phyloP scores from a whole-genome alignment of 805 yeast species.

The Ascoidea rubescens region DNA sequence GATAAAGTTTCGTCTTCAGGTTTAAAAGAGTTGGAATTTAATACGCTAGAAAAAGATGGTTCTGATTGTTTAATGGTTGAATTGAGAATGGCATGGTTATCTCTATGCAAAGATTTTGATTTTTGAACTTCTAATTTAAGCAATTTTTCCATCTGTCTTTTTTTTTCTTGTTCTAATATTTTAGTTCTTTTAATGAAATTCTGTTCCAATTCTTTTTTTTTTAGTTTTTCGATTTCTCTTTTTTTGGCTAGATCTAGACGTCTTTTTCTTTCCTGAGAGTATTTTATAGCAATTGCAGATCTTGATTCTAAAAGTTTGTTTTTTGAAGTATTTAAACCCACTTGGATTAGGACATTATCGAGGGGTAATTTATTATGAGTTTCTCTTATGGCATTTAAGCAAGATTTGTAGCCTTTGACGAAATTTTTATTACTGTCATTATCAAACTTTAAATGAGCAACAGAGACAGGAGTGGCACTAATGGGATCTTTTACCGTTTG shows the following conservation, averaged over 20 bases:
- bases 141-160: not conserved
- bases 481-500: slow-evolving; percentile 53
- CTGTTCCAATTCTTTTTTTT: slow-evolving; percentile 10
- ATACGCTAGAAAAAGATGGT: not conserved
- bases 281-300: slow-evolving; percentile 18
- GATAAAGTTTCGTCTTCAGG: not conserved
- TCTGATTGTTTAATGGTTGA: not conserved
- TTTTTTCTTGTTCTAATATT: slow-evolving; percentile 9
- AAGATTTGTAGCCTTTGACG: slow-evolving; percentile 33
- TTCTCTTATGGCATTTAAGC: slow-evolving; percentile 27
- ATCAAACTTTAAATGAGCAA: slow-evolving; percentile 48
- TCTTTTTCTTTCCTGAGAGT: slow-evolving; percentile 25
- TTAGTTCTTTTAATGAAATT: not conserved
- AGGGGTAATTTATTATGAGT: slow-evolving; percentile 28
- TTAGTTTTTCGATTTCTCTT: slow-evolving; percentile 11
- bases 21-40: no score
- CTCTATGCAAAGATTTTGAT: not conserved
- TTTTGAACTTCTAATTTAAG: not conserved
- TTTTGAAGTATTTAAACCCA: slow-evolving; percentile 35
- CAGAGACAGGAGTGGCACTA: slow-evolving; percentile 69
- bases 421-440: slow-evolving; percentile 35
- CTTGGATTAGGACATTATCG: slow-evolving; percentile 38
- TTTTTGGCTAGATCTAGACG: slow-evolving; percentile 17
- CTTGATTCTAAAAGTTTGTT: slow-evolving; percentile 23
- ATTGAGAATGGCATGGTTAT: not conserved